A percentile compares a stretch with the other conserved stretches of the same genome.
Conservation (phyloP, 306 rosid genomes). For the Sicyos edulis region DNA sequence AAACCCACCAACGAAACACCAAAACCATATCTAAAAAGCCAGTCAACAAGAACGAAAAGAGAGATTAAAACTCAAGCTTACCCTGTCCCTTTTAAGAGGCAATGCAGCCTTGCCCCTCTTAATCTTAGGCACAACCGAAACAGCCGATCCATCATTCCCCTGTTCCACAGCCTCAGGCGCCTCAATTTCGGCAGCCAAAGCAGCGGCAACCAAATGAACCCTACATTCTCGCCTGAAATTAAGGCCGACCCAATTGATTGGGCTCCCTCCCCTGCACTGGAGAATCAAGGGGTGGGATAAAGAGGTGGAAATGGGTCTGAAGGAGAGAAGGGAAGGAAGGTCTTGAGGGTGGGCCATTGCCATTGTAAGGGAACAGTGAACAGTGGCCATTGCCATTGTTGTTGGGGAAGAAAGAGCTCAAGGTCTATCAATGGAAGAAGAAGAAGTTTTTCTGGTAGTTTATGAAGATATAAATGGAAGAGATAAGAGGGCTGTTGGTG, state of each 20-base stretch:
- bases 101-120: slow-evolving; percentile 93
- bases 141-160: slow-evolving; percentile 20
- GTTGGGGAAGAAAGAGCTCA: slow-evolving; percentile 6
- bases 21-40: background rate
- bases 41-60: background rate
- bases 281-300: slow-evolving; percentile 35
- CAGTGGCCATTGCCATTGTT: slow-evolving; percentile 41
- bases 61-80: slow-evolving; percentile 23
- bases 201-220: slow-evolving; percentile 34
- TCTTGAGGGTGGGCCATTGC: slow-evolving; percentile 53
- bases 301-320: slow-evolving; percentile 40
- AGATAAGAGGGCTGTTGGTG: slow-evolving; percentile 18
- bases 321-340: slow-evolving; percentile 40
- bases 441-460: background rate
- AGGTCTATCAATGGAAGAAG: background rate
- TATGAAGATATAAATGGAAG: slow-evolving; percentile 13
- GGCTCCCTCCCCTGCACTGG: slow-evolving; percentile 25
- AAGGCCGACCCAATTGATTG: slow-evolving; percentile 27
- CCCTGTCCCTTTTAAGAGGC: slow-evolving; percentile 87
- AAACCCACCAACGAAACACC: slow-evolving; percentile 19
- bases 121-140: slow-evolving; percentile 39
- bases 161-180: slow-evolving; percentile 42
- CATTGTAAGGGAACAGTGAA: slow-evolving; percentile 41
- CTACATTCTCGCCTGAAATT: slow-evolving; percentile 24
- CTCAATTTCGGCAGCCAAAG: slow-evolving; percentile 56